Conservation (phyloP, 768 basidiomycete genomes). For the Chalciporus piperatus region DNA sequence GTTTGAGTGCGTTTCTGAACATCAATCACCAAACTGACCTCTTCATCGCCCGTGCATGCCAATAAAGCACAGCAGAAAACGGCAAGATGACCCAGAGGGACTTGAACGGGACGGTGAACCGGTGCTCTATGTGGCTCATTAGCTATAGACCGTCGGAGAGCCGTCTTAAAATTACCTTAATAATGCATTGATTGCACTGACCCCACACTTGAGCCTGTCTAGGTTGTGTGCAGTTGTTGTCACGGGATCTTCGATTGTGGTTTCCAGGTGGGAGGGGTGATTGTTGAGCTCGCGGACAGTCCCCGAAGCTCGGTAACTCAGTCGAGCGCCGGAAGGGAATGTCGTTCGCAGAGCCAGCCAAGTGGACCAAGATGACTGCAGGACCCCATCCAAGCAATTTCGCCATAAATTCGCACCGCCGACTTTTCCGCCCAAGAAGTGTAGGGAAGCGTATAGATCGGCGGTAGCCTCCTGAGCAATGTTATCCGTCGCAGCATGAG, state of each 20-base stretch:
- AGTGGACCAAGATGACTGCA: constrained; percentile 64
- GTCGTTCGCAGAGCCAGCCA: constrained; percentile 59
- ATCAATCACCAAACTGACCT: constrained; percentile 29
- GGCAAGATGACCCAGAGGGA: constrained; percentile 65
- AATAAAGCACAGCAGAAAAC: constrained; percentile 52
- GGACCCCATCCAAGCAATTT: constrained; percentile 67
- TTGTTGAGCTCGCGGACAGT: constrained; percentile 5
- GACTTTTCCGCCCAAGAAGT: constrained; percentile 76
- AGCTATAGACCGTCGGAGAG: background rate
- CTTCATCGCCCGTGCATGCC: constrained; percentile 45
- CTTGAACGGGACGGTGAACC: constrained; percentile 57
- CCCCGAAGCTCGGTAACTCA: constrained; percentile 5
- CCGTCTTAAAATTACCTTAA: constrained; percentile 41
- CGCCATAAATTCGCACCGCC: constrained; percentile 71
- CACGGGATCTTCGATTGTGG: constrained; percentile 44
- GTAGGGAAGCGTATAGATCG: constrained; percentile 58
- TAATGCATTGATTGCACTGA: constrained; percentile 50
- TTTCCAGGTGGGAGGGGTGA: constrained; percentile 11
- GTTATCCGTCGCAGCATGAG: constrained; percentile 39
- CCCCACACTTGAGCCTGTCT: constrained; percentile 57
- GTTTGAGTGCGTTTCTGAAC: constrained; percentile 4
- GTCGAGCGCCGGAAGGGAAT: constrained; percentile 42
- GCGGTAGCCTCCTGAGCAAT: constrained; percentile 48
- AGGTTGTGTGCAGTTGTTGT: constrained; percentile 52
- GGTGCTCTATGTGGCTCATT: constrained; percentile 40